phyloP scores from a whole-genome alignment of 2,329 filamentous ascomycete species.

The Fusarium proliferatum region DNA sequence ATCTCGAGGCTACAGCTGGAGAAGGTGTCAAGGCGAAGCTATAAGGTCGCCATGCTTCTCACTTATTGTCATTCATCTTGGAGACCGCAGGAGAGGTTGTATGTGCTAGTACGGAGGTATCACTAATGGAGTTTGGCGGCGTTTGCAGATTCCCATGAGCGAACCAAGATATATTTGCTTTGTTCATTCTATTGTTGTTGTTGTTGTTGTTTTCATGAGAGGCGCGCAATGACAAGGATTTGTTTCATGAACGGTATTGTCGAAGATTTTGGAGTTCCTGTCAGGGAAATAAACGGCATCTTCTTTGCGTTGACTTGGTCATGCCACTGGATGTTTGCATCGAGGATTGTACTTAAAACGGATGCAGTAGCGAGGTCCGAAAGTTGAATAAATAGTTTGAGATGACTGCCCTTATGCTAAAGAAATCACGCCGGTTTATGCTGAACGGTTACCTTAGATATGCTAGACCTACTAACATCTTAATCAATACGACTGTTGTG shows the following conservation, averaged over 20 bases:
- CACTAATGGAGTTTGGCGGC: slow-evolving; percentile 38
- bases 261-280: not conserved
- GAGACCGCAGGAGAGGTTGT: not conserved
- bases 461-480: not conserved
- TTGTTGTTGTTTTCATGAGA: slow-evolving; percentile 9
- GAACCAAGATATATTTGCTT: slow-evolving; percentile 8
- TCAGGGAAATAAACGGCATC: not conserved
- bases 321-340: not conserved
- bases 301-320: not conserved
- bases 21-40: slow-evolving; percentile 55
- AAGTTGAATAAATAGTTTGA: not conserved
- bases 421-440: not conserved
- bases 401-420: not conserved
- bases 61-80: not conserved
- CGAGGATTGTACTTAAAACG: not conserved
- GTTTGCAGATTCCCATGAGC: slow-evolving; percentile 32
- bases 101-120: not conserved
- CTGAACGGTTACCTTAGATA: not conserved
- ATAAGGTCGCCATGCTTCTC: slow-evolving; percentile 37
- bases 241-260: not conserved
- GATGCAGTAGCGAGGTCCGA: not conserved
- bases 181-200: not conserved
- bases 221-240: not conserved
- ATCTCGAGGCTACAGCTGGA: slow-evolving; percentile 83
- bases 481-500: not conserved